These are phyloP conservation scores for Stromatinia cepivora DNA, from an alignment of 2,329 filamentous ascomycete genomes.

Conservation along the genomic window DNA sequence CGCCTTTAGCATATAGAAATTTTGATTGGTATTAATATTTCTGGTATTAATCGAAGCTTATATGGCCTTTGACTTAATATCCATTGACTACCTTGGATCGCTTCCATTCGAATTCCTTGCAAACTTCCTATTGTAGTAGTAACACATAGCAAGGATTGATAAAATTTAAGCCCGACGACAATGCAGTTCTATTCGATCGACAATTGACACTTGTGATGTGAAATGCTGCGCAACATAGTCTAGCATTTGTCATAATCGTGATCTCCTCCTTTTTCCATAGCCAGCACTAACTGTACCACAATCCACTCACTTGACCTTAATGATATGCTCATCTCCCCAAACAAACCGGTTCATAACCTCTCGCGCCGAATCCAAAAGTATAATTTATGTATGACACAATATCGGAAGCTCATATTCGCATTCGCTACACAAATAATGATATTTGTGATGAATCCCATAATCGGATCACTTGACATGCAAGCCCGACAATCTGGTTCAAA, in stretches of 20 bases:
- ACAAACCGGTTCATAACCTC: too few relatives aligned
- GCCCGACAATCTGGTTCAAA: neutral
- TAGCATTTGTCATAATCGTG: neutral
- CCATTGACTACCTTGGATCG: neutral
- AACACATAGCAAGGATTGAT: too few relatives aligned
- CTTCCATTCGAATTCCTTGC: neutral
- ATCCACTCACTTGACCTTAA: neutral
- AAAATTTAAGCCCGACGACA: neutral
- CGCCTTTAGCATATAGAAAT: neutral
- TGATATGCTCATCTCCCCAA: neutral
- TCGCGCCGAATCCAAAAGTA: neutral
- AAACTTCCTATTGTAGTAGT: neutral
- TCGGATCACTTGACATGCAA: neutral
- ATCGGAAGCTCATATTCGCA: neutral
- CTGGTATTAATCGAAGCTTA: neutral
- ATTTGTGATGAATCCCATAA: neutral
- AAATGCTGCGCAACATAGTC: neutral
- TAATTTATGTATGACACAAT: neutral
- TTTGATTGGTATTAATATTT: too few relatives aligned
- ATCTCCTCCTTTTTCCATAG: too few relatives aligned
- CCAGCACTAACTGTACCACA: neutral
- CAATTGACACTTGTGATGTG: too few relatives aligned
- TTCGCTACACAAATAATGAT: neutral
- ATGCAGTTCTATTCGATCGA: neutral
- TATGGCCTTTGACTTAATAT: neutral